phyloP scores from a whole-genome alignment of 352 stramenopile genomes.

The Globisporangium perplexum region DNA sequence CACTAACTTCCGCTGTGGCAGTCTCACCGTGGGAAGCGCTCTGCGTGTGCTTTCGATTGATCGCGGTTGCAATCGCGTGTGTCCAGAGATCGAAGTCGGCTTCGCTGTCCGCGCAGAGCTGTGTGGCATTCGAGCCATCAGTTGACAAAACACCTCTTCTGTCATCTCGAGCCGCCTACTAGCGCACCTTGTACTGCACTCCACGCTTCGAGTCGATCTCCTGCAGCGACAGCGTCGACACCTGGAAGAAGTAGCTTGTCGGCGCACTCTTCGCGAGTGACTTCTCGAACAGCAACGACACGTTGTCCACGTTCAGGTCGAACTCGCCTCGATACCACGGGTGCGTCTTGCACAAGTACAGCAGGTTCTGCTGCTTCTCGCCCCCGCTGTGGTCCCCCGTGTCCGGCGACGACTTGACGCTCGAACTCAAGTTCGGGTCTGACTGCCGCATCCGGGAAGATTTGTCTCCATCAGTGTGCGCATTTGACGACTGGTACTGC shows the following conservation, averaged over 20 bases:
- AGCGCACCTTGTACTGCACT: constrained; percentile 72
- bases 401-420: not conserved
- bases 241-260: constrained; percentile 82
- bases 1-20: not conserved
- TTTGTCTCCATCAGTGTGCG: not conserved
- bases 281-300: constrained; percentile 81
- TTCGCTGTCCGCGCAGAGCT: constrained; percentile 72
- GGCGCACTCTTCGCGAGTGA: constrained; percentile 67
- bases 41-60: constrained; percentile 65
- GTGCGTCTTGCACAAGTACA: constrained; percentile 76
- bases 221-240: constrained; percentile 65
- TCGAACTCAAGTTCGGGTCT: not conserved
- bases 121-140: not conserved
- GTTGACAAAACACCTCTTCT: too few relatives aligned
- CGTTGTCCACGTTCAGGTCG: constrained; percentile 66
- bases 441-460: not conserved
- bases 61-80: constrained; percentile 59
- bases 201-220: constrained; percentile 81
- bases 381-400: not conserved
- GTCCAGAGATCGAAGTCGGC: constrained; percentile 79
- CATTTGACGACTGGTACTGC: not conserved
- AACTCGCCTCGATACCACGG: constrained; percentile 76
- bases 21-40: constrained; percentile 13
- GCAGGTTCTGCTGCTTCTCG: constrained; percentile 37
- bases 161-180: not conserved